Evolutionary conservation across 768 basidiomycete species (phyloP).

Genomic region (Russula virescens): DNA sequence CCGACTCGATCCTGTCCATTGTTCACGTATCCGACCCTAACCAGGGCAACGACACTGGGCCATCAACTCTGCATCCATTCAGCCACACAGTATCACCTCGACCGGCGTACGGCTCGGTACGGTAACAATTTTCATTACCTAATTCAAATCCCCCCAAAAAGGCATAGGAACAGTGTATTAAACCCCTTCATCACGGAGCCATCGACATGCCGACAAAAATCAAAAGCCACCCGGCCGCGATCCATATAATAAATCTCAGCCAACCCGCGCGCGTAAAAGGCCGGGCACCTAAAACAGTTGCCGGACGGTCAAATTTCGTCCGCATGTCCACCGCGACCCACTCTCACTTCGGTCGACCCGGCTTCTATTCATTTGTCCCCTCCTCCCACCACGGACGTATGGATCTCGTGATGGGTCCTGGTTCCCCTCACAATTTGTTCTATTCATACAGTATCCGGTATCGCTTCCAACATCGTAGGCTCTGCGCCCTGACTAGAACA

Average conservation of each 20-base stretch:
- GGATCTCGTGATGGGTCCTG: conserved; percentile 1
- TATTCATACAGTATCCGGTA: too few species aligned
- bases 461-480: too few species aligned
- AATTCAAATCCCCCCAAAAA: neutral
- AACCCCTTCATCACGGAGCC: neutral
- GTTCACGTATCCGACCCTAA: too few species aligned
- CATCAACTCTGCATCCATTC: too few species aligned
- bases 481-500: too few species aligned
- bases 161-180: neutral
- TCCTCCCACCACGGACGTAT: neutral
- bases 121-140: neutral
- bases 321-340: neutral
- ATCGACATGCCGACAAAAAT: neutral
- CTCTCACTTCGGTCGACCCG: conserved; percentile 8
- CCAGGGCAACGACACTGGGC: too few species aligned
- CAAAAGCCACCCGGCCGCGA: neutral
- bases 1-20: neutral
- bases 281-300: conserved; percentile 7
- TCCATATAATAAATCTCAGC: neutral
- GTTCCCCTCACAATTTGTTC: neutral
- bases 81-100: neutral
- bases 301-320: conserved; percentile 1
- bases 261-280: conserved; percentile 1
- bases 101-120: too few species aligned
- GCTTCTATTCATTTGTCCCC: conserved; percentile 9